Base-by-base conservation (phyloP, 2,329 filamentous ascomycete genomes). In the Penicillium italicum region DNA sequence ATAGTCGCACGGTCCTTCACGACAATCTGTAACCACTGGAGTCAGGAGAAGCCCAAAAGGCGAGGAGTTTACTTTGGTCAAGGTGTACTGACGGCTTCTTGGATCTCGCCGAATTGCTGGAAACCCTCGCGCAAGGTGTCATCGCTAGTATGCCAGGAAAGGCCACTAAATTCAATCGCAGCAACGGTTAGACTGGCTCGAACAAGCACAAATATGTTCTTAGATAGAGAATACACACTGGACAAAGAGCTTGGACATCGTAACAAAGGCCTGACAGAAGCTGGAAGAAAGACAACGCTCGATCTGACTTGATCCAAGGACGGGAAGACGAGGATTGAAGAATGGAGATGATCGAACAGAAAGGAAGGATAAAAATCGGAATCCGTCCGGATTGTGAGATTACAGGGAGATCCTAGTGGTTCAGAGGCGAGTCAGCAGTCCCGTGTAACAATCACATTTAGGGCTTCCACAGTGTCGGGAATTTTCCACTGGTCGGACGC, bases 121-220 rank as follows among this genome's bases (percentile, higher is more conserved):
- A 99, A 99, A 77, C 96, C 96, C 72, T 88, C 80, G 71, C 90
- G 88, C 64, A 99, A 81, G 65, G 90, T 91, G 42, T 79, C 78
- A 77, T 97, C 93, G 76, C 95, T 91, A 62, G 94, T 99, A 80
- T 97, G 92, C 94, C 94, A 99, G 70, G 94, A 91, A 66, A 99
- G 91, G 83, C 94, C 94, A 72, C 93, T 96, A 50, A 54, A 34
- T 16, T 20, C 28, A 20, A 50, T 42, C 22, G 44, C 30, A 38
- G 16, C 44, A 55, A 33, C 5, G 5, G 33, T 50, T 51, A 55
- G 47, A 37, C 30, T 24, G 26, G 31, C 7, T 31, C 22, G 4
- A n/a, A 30, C n/a, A 4, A 45, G 33, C 20, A 36, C 12, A 8
- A 34, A 18, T 38, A 1, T 36, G 30, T 34, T 20, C 26, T 22